phyloP scores from a whole-genome alignment of 305 asterid species.

The Stenogyne calaminthoides region DNA sequence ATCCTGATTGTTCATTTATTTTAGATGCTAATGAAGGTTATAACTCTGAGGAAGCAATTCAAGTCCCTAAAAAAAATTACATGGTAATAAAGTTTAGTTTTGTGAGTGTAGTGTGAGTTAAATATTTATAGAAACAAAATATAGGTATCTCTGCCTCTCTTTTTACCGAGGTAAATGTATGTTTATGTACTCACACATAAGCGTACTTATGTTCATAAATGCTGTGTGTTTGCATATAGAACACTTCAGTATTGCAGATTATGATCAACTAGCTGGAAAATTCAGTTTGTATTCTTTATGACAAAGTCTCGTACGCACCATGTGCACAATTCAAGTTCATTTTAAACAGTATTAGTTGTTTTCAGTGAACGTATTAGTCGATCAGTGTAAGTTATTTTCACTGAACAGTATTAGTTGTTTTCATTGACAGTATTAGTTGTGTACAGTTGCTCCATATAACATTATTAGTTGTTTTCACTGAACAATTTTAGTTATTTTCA shows the following conservation, averaged over 20 bases:
- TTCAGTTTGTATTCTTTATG: background rate
- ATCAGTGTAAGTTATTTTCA: no score
- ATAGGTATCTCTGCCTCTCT: background rate
- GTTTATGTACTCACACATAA: background rate
- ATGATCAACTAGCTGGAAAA: slow-evolving; percentile 10
- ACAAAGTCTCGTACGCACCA: no score
- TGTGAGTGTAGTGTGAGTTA: background rate
- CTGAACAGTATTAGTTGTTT: no score
- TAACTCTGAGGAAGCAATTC: slow-evolving; percentile 73
- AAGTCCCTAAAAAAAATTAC: slow-evolving; percentile 67
- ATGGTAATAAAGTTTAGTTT: slow-evolving; percentile 48
- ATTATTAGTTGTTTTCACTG: no score
- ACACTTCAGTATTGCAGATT: slow-evolving; percentile 11
- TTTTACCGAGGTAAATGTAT: background rate
- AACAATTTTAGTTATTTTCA: no score
- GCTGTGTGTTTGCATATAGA: background rate
- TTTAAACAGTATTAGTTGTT: no score
- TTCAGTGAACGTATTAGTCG: no score
- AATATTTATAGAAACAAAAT: background rate
- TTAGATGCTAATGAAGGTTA: slow-evolving; percentile 96
- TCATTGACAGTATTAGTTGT: no score
- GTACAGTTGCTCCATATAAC: no score
- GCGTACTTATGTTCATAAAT: background rate
- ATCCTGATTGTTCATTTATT: slow-evolving; percentile 79
- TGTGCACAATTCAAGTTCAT: no score